These are phyloP conservation scores for Immersiella caudata DNA, from an alignment of 495 filamentous ascomycete species.

Conservation along the genomic window DNA sequence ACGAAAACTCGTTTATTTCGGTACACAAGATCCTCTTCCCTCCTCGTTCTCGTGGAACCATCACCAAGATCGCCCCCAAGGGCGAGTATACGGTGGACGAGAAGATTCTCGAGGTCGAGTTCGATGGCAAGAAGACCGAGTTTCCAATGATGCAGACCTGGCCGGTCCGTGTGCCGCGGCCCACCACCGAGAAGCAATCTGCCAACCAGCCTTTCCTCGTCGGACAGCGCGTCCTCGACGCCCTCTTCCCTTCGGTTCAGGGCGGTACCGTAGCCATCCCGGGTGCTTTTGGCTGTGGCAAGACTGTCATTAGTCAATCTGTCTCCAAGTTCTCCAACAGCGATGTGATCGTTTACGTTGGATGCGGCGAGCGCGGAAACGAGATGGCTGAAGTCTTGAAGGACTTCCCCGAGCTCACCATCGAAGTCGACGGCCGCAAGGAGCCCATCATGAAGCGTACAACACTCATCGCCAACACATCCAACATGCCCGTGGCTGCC, in stretches of 20 bases:
- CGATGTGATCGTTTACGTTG: constrained; percentile 98
- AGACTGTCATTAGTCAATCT: constrained; percentile 98
- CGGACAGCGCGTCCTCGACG: constrained; percentile 93
- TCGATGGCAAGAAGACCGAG: constrained; percentile 91
- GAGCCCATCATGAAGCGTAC: constrained; percentile 99
- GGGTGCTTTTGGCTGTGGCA: constrained; percentile 97
- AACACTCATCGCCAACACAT: constrained; percentile 97
- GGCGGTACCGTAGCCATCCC: constrained; percentile 98
- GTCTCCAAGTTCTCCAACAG: constrained; percentile 99
- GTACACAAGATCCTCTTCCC: constrained; percentile 97
- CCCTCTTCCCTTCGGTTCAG: constrained; percentile 96
- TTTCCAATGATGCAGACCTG: constrained; percentile 98
- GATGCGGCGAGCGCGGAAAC: constrained; percentile 96
- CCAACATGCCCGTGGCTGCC: constrained; percentile 99
- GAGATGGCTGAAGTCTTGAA: constrained; percentile 99
- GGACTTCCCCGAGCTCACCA: constrained; percentile 97
- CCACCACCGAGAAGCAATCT: constrained; percentile 84
- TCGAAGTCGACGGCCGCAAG: constrained; percentile 85
- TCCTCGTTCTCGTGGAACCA: constrained; percentile 84
- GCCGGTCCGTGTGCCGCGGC: constrained; percentile 97
- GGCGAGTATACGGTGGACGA: constrained; percentile 93
- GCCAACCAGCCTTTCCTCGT: constrained; percentile 90
- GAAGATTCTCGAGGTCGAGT: constrained; percentile 94
- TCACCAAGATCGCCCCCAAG: constrained; percentile 84
- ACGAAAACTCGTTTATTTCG: constrained; percentile 92